These are phyloP conservation scores for Zizania latifolia DNA, from an alignment of 176 grass and related monocot genomes.

Conservation along the genomic window DNA sequence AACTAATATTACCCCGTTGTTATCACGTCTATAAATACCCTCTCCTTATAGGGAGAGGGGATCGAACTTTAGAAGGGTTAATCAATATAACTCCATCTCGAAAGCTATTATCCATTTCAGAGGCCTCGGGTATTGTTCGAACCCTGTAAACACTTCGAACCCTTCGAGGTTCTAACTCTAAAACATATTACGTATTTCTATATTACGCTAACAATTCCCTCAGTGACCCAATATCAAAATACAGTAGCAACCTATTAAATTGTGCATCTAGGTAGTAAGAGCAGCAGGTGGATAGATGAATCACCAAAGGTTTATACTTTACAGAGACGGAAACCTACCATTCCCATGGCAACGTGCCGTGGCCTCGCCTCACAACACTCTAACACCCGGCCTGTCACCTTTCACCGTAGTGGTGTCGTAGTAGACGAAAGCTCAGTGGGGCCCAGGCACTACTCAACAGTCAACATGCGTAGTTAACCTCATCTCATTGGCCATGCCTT, in stretches of 20 bases:
- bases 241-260: neutral
- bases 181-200: too few species aligned
- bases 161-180: too few species aligned
- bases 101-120: too few species aligned
- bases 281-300: neutral
- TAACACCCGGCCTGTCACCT: neutral
- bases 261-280: neutral
- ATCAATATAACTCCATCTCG: too few species aligned
- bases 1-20: too few species aligned
- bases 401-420: constrained; percentile 9
- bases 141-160: too few species aligned
- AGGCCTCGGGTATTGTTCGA: too few species aligned
- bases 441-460: neutral
- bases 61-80: too few species aligned
- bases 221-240: neutral
- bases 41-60: too few species aligned
- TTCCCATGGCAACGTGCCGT: neutral
- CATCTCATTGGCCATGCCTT: neutral
- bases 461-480: neutral
- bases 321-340: constrained; percentile 20
- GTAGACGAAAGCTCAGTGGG: neutral
- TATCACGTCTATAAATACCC: too few species aligned
- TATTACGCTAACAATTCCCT: too few species aligned
- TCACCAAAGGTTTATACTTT: neutral
- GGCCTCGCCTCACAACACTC: neutral